Evolutionary conservation across 208 protist genomes (phyloP), one percentile per base, ranked within the genome.

Genomic region (Phytomonas francai): DNA sequence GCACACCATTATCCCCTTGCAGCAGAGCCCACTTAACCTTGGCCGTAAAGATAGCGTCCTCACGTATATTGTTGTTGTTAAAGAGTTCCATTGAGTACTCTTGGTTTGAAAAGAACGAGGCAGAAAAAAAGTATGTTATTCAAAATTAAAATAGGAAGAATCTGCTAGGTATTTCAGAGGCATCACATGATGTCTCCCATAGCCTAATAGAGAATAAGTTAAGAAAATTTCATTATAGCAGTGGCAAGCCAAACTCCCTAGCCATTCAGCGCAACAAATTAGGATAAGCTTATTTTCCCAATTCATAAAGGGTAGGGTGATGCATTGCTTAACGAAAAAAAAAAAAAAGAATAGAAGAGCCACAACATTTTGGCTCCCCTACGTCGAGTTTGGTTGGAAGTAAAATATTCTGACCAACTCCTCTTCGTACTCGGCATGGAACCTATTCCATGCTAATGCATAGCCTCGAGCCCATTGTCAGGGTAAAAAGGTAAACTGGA

Each of bases 11-110:
- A 27, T 81, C 83, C 39, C 60, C 73, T 27, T 80, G 64, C 45
- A 87, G 74, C 8, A 91, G 65, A 5, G 69, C 68, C n/a, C 65
- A 58, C 77, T 93, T 92, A 59, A 95, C 87, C 33, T 85, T 85
- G n/a, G 66, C 29, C 12, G 78, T 70, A 66, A 93, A 90, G 59
- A 92, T 69, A 45, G 57, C 62, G 60, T 95, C 89, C 69, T 92
- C 87, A 30, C 87, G 76, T 3, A 79, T 79, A 63, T 91, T 85
- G 76, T 93, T 92, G 56, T 80, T 89, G 67, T 80, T 83, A 42
- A 79, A 73, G 27, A 66, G 72, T 6, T 78, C 54, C 87, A 92
- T 88, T 54, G 45, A 25, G 25, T 54, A 6, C 2, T 25, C 45
- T 25, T 25, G 11, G 22, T 54, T 14, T 45, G 11, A 54, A 25